Base-by-base conservation (phyloP, 306 rosid genomes). In the Calophaca sinica region DNA sequence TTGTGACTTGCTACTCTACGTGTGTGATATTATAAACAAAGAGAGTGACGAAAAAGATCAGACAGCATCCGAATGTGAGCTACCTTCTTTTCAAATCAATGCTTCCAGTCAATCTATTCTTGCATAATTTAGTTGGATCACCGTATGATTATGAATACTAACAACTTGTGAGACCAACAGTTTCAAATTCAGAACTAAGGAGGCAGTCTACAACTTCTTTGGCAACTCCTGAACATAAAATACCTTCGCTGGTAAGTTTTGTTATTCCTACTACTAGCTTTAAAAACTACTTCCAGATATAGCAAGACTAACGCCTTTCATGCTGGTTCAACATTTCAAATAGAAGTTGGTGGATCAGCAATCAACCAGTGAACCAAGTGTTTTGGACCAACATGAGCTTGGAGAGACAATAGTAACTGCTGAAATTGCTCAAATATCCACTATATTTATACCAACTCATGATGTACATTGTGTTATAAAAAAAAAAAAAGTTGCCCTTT, bases 341-440 rank as follows among this genome's bases (percentile, higher is more conserved):
- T 38, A 3, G 75, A 71, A 42, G 32, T 45, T 42, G 68, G 35
- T 42, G 57, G 67, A 57, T 58, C 55, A 72, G 57, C 45, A 57
- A 28, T 42, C 70, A 64, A 55, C n/a, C 41, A 70, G 6, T 41
- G 13, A 62, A 62, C 32, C 68, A 33, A 9, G 49, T 20, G 9
- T 63, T 14, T 7, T 7, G 70, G 70, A 41, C 3, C 36, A 63
- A 63, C 9, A 5, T n/a, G 13, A 6, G 2, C 51, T 39, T 63
- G 49, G 69, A 38, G 52, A 63, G 9, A 15, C 52, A 41, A 41
- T 9, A 14, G 49, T 41, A 63, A 63, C 2, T 2, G 10, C 52
- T 41, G 36, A 41, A 15, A 7, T 63, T 63, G 7, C 36, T 39
- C 31, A 13, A 31, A n/a, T 11, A 33, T 8, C 15, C 39, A 20